phyloP scores from a whole-genome alignment of 805 yeast genomes.

The Candida pini region DNA sequence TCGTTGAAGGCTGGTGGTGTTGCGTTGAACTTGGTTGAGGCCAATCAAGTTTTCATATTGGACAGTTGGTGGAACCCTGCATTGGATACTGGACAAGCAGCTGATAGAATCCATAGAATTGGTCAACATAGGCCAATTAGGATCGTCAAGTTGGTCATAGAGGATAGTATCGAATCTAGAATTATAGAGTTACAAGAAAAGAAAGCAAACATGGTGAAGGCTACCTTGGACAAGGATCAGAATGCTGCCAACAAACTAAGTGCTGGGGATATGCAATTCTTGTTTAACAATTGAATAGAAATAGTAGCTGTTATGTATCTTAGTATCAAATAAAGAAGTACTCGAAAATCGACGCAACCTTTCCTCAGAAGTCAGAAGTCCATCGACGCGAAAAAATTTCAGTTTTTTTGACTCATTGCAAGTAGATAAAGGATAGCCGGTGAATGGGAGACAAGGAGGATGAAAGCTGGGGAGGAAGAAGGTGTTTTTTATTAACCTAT shows the following conservation, averaged over 20 bases:
- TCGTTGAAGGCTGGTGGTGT: conserved; percentile 99
- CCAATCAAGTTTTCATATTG: conserved; percentile 89
- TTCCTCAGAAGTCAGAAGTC: no score
- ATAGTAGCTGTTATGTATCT: neutral
- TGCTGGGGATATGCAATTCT: conserved; percentile 90
- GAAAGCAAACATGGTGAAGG: conserved; percentile 97
- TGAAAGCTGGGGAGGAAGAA: no score
- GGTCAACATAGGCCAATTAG: conserved; percentile 94
- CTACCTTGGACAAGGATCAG: conserved; percentile 90
- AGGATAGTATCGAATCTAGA: conserved; percentile 94
- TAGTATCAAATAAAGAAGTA: neutral
- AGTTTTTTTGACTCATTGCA: neutral
- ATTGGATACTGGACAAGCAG: conserved; percentile 91
- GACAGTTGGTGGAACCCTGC: conserved; percentile 99
- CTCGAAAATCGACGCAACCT: no score
- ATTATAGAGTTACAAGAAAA: conserved; percentile 95
- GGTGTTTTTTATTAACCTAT: no score
- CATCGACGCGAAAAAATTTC: no score
- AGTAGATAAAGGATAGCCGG: no score
- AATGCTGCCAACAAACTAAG: conserved; percentile 84
- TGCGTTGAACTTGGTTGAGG: conserved; percentile 92
- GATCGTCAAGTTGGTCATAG: conserved; percentile 88
- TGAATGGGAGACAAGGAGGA: no score
- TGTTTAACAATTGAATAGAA: conserved; percentile 64
- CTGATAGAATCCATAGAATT: conserved; percentile 96